Conservation (phyloP, 2,329 filamentous ascomycete genomes). For the Colletotrichum sidae region DNA sequence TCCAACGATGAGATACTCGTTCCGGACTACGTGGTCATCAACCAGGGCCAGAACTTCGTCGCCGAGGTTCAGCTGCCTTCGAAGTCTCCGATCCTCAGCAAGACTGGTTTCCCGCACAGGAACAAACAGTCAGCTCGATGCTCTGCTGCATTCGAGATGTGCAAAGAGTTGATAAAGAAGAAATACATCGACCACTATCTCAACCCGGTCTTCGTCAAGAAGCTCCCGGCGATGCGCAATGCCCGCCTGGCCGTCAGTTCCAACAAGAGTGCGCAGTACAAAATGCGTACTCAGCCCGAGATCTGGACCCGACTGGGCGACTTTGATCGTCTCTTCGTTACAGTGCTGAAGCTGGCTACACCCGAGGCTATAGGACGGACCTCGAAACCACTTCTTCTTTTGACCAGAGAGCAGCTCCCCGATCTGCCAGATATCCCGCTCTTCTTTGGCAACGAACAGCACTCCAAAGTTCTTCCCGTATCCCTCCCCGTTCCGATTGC, state of each 20-base stretch:
- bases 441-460: conserved; percentile 74
- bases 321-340: conserved; percentile 69
- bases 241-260: conserved; percentile 84
- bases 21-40: conserved; percentile 72
- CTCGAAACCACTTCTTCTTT: conserved; percentile 74
- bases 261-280: conserved; percentile 79
- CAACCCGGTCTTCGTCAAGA: conserved; percentile 77
- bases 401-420: conserved; percentile 77
- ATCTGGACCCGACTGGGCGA: conserved; percentile 71
- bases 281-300: conserved; percentile 82
- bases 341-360: conserved; percentile 68
- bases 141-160: conserved; percentile 88
- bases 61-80: conserved; percentile 86
- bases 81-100: conserved; percentile 75
- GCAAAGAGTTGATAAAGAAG: conserved; percentile 73
- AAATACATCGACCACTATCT: conserved; percentile 80
- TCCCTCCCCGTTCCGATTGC: conserved; percentile 57
- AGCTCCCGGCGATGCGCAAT: conserved; percentile 86
- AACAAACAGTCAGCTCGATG: conserved; percentile 86
- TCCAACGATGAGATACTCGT: conserved; percentile 48
- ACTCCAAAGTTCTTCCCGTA: conserved; percentile 67
- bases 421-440: conserved; percentile 75
- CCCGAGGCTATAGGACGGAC: conserved; percentile 67
- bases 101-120: conserved; percentile 70
- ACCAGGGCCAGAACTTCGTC: conserved; percentile 69